Base-by-base conservation (phyloP, 176 grass and related monocot species). In the Eremochloa ophiuroides region DNA sequence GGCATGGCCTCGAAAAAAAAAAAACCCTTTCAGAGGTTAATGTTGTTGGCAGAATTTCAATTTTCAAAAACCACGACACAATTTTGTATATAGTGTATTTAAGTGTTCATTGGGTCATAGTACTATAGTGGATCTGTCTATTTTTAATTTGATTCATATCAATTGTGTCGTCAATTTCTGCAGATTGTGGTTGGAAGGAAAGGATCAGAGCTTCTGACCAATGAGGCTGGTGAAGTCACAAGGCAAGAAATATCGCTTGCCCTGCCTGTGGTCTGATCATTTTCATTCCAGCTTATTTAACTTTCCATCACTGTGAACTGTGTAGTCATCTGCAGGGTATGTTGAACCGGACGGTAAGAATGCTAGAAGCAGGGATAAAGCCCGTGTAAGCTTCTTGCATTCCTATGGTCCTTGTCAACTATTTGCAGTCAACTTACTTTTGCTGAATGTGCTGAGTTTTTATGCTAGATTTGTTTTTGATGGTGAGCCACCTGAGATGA, bases 341-440 rank as follows among this genome's bases (percentile, higher is more conserved):
- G 90, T 90, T 98, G 61, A 95, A 93, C 68, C 84, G 93, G 55
- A 95, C 88, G 16, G 59, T 91, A 77, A 93, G 88, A 88, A 86
- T 98, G 85, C 80, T 98, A 15, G 90, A 98, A 78, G 88, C 92
- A 46, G 96, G 96, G 87, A 91, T 98, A 63, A 93, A 98, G 71
- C 96, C 93, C 79, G 90, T 98, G 96, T 98, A 93, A 89, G 80
- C 75, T 60, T 80, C 23, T 47, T 79, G 43, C 59, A 68, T 65
- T 65, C 74, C 16, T 65, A 42, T 80, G 50, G 31, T 73, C 71
- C 34, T 68, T 71, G 11, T 82, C 83, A 26, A 6, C 74, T 82
- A 14, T 23, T 82, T 30, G 40, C 40, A 75, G 5, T 34, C 56
- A 28, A 5, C 64, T 80, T 88, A 50, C 8, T 85, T 5, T 12